Evolutionary conservation across 148 eudicot genomes (phyloP).

Genomic region (Camellia granthamiana): DNA sequence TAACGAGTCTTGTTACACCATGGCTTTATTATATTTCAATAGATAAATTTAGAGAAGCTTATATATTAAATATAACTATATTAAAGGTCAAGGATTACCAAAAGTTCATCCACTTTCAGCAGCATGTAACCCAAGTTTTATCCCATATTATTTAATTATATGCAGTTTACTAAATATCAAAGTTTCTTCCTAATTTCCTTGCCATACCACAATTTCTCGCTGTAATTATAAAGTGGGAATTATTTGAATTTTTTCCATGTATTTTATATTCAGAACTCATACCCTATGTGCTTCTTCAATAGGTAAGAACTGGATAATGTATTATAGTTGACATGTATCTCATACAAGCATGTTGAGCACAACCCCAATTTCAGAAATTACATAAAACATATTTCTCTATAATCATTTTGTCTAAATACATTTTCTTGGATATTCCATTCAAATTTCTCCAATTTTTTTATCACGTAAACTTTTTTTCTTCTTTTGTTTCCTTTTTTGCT

Average conservation of each 20-base stretch:
- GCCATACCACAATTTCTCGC: background rate
- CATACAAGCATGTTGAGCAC: background rate
- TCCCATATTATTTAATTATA: background rate
- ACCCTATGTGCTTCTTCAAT: background rate
- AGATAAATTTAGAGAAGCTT: background rate
- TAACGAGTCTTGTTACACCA: constrained; percentile 10
- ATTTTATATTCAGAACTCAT: background rate
- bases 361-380: too few species aligned
- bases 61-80: background rate
- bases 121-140: background rate
- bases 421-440: background rate
- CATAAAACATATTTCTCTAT: too few species aligned
- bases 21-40: background rate
- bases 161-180: background rate
- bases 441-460: background rate
- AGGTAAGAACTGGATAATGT: background rate
- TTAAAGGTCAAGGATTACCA: background rate
- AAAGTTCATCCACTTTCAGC: background rate
- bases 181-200: background rate
- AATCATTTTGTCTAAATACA: background rate
- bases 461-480: background rate
- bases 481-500: background rate
- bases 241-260: background rate
- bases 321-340: background rate
- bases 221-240: background rate